Conservation (phyloP, 164 flowering plant genomes). For the Liquidambar formosana region DNA sequence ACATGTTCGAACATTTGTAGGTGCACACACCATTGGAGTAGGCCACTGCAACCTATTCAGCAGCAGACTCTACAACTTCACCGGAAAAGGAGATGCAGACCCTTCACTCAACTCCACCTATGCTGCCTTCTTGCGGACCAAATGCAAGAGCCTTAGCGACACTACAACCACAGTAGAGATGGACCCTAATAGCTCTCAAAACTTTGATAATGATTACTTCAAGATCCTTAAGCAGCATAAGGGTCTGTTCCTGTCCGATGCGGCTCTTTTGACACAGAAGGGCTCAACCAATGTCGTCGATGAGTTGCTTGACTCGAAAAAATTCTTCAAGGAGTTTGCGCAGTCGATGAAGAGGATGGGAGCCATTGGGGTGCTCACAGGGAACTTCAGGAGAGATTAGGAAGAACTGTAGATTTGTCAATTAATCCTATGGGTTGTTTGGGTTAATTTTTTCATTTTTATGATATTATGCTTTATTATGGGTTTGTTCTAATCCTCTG, state of each 20-base stretch:
- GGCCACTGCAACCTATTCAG: conserved; percentile 33
- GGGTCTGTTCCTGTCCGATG: conserved; percentile 43
- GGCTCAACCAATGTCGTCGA: background rate
- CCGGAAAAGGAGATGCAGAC: conserved; percentile 38
- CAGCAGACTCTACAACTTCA: conserved; percentile 43
- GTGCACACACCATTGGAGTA: conserved; percentile 35
- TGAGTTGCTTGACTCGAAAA: background rate
- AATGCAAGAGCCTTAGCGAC: conserved; percentile 22
- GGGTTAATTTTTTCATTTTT: no score
- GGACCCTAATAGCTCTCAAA: conserved; percentile 29
- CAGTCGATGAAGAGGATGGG: conserved; percentile 41
- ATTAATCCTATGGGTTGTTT: conserved; percentile 4
- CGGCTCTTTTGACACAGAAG: conserved; percentile 32
- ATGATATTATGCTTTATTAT: no score
- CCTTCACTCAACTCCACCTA: conserved; percentile 35
- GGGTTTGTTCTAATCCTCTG: no score
- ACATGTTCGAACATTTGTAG: conserved; percentile 7
- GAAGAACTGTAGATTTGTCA: conserved; percentile 30
- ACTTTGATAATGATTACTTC: conserved; percentile 34
- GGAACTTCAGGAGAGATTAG: conserved; percentile 40
- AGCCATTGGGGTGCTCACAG: conserved; percentile 30
- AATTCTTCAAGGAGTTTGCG: conserved; percentile 28
- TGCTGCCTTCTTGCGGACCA: conserved; percentile 23
- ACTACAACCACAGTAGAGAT: conserved; percentile 21
- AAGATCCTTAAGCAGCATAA: conserved; percentile 15